These are phyloP conservation scores for Penicillium fimorum DNA, from an alignment of 495 filamentous ascomycete genomes.

Conservation along the genomic window DNA sequence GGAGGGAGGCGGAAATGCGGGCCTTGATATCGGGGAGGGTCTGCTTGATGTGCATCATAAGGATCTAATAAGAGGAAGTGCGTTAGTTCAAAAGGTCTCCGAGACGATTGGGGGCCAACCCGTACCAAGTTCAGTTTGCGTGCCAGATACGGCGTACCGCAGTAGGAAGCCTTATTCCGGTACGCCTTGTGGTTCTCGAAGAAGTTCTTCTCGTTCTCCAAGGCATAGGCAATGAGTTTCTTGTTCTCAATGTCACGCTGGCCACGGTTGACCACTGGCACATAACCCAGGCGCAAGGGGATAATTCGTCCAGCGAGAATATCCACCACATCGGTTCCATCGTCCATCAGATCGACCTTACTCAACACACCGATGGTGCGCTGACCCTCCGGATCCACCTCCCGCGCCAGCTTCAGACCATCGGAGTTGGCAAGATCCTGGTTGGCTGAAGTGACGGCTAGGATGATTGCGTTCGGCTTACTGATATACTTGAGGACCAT, in stretches of 20 bases:
- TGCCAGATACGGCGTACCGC: constrained; percentile 94
- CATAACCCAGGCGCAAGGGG: constrained; percentile 91
- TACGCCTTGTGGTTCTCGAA: constrained; percentile 99
- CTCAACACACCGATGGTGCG: constrained; percentile 98
- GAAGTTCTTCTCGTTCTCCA: constrained; percentile 95
- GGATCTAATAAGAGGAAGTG: constrained; percentile 57
- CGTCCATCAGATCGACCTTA: constrained; percentile 99
- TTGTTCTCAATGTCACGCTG: constrained; percentile 98
- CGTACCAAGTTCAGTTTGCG: constrained; percentile 89
- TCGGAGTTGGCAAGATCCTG: constrained; percentile 98
- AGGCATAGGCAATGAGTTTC: constrained; percentile 84
- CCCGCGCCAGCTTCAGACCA: constrained; percentile 91
- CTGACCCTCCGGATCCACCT: constrained; percentile 97
- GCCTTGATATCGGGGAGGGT: constrained; percentile 98
- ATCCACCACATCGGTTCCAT: constrained; percentile 98
- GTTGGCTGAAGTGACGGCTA: constrained; percentile 95
- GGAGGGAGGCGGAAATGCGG: constrained; percentile 85
- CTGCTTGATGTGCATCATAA: constrained; percentile 99
- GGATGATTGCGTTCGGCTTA: constrained; percentile 96
- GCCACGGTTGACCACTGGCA: constrained; percentile 98
- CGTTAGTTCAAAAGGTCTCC: background rate
- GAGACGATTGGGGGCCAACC: background rate
- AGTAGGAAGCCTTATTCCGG: constrained; percentile 97
- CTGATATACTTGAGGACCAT: constrained; percentile 99
- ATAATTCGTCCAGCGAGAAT: constrained; percentile 98